Evolutionary conservation across 495 filamentous ascomycete species (phyloP).

Genomic region (Neurospora sp.): DNA sequence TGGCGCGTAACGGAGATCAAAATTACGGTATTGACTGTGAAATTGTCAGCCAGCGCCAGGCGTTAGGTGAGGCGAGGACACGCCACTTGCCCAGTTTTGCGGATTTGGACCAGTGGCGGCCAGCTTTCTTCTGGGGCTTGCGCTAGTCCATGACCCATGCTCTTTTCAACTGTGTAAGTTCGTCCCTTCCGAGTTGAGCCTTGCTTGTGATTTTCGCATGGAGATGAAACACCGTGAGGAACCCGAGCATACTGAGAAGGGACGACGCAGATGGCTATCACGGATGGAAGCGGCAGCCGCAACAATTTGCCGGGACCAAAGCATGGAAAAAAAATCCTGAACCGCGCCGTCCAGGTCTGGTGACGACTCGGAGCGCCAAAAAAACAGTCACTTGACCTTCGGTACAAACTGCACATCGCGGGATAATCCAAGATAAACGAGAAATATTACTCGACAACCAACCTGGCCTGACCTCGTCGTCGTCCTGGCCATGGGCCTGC

Average conservation of each 20-base stretch:
- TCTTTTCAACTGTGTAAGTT: neutral
- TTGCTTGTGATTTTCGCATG: neutral
- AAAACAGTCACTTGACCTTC: conserved; percentile 6
- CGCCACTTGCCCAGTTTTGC: neutral
- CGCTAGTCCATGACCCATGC: neutral
- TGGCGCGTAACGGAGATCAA: neutral
- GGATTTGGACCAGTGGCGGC: neutral
- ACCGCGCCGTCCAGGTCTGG: neutral
- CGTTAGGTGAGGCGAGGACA: conserved; percentile 1
- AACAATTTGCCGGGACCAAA: neutral
- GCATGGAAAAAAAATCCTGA: neutral
- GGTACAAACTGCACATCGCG: neutral
- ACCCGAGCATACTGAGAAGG: neutral
- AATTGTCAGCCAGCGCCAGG: neutral
- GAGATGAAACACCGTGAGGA: neutral
- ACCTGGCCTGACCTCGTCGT: neutral
- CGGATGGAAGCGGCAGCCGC: neutral
- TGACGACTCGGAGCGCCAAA: neutral
- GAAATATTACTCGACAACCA: neutral
- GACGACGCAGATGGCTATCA: neutral
- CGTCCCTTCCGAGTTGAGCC: neutral
- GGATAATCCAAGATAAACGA: neutral
- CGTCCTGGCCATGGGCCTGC: neutral
- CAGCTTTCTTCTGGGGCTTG: neutral
- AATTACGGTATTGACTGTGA: conserved; percentile 1